A percentile compares a stretch with the other conserved stretches of the same genome.
phyloP scores from a whole-genome alignment of 257 asterid species.

The Lithospermum erythrorhizon region DNA sequence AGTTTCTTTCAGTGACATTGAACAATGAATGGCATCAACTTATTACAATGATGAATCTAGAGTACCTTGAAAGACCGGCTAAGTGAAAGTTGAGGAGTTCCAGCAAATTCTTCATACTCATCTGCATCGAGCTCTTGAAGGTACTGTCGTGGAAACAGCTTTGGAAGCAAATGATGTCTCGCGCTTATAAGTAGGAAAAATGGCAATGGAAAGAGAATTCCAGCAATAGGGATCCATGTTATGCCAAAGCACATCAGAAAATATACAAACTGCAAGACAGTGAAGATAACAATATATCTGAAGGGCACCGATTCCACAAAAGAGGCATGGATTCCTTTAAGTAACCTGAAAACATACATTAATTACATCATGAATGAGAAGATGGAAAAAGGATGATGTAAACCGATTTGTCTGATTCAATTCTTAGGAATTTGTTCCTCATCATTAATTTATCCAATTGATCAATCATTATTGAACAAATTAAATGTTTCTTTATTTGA shows the following conservation, averaged over 20 bases:
- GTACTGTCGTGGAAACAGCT: constrained; percentile 21
- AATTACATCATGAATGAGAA: neutral
- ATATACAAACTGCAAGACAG: constrained; percentile 34
- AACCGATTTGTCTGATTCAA: too few relatives aligned
- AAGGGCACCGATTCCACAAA: constrained; percentile 50
- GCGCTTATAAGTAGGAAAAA: constrained; percentile 43
- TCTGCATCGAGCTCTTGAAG: constrained; percentile 54
- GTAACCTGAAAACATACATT: constrained; percentile 24
- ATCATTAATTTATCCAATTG: too few relatives aligned
- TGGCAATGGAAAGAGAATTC: constrained; percentile 52
- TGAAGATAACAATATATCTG: constrained; percentile 35
- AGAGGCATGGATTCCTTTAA: constrained; percentile 41
- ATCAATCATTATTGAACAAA: too few relatives aligned
- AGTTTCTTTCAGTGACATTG: neutral
- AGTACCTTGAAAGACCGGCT: constrained; percentile 31
- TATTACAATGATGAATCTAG: neutral
- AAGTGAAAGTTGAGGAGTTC: constrained; percentile 29
- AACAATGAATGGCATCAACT: neutral
- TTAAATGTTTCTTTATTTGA: neutral
- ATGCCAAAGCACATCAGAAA: constrained; percentile 41
- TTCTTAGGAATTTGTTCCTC: too few relatives aligned
- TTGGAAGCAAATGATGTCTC: constrained; percentile 48
- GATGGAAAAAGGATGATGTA: neutral
- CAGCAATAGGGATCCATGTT: constrained; percentile 61
- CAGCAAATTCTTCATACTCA: constrained; percentile 42